Conservation (phyloP, 1,284 basidiomycete species). For the Pascua sp. region DNA sequence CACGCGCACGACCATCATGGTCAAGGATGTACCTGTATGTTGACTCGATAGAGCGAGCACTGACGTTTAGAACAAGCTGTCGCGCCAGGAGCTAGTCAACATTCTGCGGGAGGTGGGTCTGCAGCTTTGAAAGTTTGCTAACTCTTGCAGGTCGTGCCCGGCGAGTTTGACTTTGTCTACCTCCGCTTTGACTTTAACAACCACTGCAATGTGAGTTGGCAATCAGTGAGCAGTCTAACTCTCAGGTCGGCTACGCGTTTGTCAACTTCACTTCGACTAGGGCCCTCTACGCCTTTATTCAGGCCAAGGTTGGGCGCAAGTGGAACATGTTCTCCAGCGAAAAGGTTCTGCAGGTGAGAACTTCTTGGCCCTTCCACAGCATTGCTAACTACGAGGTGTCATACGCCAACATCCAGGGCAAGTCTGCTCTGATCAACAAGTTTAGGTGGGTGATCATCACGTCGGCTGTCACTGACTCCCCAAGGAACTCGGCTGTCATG, state of each 20-base stretch:
- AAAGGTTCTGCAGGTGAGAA: slow-evolving; percentile 46
- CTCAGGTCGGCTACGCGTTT: slow-evolving; percentile 47
- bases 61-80: slow-evolving; percentile 43
- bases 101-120: slow-evolving; percentile 41
- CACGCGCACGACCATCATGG: slow-evolving; percentile 46
- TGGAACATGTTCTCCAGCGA: slow-evolving; percentile 50
- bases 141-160: slow-evolving; percentile 38
- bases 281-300: slow-evolving; percentile 38
- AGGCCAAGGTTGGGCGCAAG: slow-evolving; percentile 40
- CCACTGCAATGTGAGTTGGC: slow-evolving; percentile 44
- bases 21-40: slow-evolving; percentile 49
- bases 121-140: too few relatives aligned
- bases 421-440: slow-evolving; percentile 44
- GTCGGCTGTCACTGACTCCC: background rate
- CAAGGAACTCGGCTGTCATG: slow-evolving; percentile 48
- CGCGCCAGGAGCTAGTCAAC: slow-evolving; percentile 43
- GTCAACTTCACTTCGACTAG: slow-evolving; percentile 42
- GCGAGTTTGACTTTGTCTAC: slow-evolving; percentile 48
- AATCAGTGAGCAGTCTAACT: background rate
- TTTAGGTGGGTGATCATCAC: slow-evolving; percentile 33
- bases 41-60: background rate
- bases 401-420: slow-evolving; percentile 49
- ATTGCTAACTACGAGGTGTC: slow-evolving; percentile 31
- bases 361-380: background rate
- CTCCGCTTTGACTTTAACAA: slow-evolving; percentile 49